phyloP scores from a whole-genome alignment of 441 rosid species.

The Macaranga tanarius region DNA sequence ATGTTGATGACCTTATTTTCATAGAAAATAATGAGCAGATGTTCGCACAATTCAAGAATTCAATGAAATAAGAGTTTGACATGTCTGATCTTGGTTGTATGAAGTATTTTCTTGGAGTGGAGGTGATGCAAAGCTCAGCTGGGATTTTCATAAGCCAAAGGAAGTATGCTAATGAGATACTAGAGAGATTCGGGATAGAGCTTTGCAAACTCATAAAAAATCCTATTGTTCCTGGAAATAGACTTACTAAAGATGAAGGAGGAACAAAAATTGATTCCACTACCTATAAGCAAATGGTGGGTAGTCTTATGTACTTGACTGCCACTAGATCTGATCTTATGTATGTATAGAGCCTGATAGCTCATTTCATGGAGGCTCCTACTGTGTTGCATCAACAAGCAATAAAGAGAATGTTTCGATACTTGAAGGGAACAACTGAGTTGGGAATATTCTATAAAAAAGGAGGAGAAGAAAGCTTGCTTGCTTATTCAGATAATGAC shows the following conservation, averaged over 20 bases:
- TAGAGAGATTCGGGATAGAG: neutral
- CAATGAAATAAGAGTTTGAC: constrained; percentile 5
- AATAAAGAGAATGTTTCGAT: neutral
- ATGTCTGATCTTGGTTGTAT: constrained; percentile 9
- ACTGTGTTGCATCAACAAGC: neutral
- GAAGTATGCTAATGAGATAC: constrained; percentile 11
- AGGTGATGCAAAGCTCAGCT: neutral
- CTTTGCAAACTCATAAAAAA: neutral
- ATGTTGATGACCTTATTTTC: constrained; percentile 13
- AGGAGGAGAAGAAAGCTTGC: no score
- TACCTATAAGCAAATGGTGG: neutral
- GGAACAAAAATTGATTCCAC: neutral
- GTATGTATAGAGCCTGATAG: neutral
- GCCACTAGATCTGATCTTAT: constrained; percentile 11
- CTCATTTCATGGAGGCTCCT: neutral
- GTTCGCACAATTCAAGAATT: neutral
- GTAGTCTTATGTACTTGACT: constrained; percentile 11
- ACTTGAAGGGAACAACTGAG: no score
- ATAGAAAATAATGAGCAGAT: neutral
- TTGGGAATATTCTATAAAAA: no score
- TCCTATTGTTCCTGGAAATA: neutral
- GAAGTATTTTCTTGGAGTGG: constrained; percentile 14
- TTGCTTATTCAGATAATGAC: no score
- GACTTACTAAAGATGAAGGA: neutral
- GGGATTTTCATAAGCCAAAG: constrained; percentile 12